These are phyloP conservation scores for Biancaea sappan DNA, from an alignment of 306 rosid species.

Conservation along the genomic window DNA sequence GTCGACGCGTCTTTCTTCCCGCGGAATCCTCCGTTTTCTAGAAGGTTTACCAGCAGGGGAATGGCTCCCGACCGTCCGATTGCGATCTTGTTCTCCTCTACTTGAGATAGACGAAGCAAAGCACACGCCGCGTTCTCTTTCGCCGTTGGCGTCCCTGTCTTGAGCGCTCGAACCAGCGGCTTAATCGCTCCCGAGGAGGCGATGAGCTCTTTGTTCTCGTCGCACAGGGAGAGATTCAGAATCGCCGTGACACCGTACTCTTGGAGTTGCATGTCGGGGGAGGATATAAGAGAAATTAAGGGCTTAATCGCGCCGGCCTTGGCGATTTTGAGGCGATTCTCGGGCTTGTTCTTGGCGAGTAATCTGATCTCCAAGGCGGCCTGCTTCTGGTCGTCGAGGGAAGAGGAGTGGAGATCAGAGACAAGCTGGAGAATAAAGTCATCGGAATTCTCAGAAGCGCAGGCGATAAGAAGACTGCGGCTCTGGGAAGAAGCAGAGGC, in stretches of 20 bases:
- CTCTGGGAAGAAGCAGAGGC: conserved; percentile 61
- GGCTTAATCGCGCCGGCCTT: conserved; percentile 82
- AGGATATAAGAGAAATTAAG: conserved; percentile 65
- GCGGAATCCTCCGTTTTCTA: conserved; percentile 67
- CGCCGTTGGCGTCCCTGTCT: conserved; percentile 67
- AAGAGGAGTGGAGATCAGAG: conserved; percentile 63
- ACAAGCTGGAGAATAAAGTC: conserved; percentile 78
- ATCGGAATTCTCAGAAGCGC: conserved; percentile 83
- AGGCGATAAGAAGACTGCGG: conserved; percentile 61
- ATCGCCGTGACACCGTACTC: conserved; percentile 97
- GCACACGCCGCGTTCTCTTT: conserved; percentile 97
- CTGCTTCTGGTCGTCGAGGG: conserved; percentile 82
- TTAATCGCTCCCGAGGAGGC: conserved; percentile 80
- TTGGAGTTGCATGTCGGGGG: conserved; percentile 78
- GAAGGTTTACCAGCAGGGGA: conserved; percentile 71
- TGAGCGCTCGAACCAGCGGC: conserved; percentile 74
- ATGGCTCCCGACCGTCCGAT: conserved; percentile 94
- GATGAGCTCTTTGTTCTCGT: conserved; percentile 82
- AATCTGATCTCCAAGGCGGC: conserved; percentile 95
- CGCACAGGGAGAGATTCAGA: conserved; percentile 87
- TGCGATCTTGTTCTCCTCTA: conserved; percentile 68
- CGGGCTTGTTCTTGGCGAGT: conserved; percentile 83
- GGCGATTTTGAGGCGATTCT: conserved; percentile 79
- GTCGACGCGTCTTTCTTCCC: conserved; percentile 97
- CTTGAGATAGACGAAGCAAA: conserved; percentile 75